These are phyloP conservation scores for Microbotryum silenes-acaulis DNA, from an alignment of 1,284 basidiomycete species.

Conservation along the genomic window DNA sequence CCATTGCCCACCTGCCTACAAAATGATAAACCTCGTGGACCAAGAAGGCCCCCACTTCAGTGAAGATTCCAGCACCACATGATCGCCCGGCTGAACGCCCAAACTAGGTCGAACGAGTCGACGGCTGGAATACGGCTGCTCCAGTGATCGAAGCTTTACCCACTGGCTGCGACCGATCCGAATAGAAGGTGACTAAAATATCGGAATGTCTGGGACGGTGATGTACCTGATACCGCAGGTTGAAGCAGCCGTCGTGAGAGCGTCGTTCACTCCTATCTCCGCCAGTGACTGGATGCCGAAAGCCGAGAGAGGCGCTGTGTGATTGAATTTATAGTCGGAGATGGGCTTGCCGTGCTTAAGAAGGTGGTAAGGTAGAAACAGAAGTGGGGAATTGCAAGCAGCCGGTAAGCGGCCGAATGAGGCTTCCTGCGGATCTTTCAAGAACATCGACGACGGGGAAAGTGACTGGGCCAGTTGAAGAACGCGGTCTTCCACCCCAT, in stretches of 20 bases:
- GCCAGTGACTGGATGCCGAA: too few species aligned
- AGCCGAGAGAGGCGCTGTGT: too few species aligned
- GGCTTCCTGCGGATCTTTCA: too few species aligned
- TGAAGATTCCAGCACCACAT: constrained; percentile 31
- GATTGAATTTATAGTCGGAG: too few species aligned
- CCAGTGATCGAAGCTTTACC: neutral
- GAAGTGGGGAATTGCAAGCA: too few species aligned
- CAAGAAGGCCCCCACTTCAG: constrained; percentile 10
- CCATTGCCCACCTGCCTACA: neutral
- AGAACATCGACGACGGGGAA: too few species aligned
- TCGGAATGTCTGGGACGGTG: constrained; percentile 23
- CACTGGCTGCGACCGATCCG: constrained; percentile 3
- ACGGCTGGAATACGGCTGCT: constrained; percentile 25
- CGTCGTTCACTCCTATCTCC: neutral
- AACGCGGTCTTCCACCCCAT: too few species aligned
- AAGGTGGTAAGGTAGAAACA: too few species aligned
- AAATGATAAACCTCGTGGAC: constrained; percentile 34
- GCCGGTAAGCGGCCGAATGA: too few species aligned
- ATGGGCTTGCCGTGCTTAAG: too few species aligned
- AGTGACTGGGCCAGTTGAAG: too few species aligned
- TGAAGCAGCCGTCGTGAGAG: constrained; percentile 8
- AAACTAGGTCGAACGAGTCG: constrained; percentile 34
- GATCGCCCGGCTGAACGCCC: constrained; percentile 33
- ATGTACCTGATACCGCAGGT: constrained; percentile 15
- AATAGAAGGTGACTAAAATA: constrained; percentile 19